Evolutionary conservation across 495 filamentous ascomycete species (phyloP), one percentile per base, ranked within the genome.

Genomic region (Annulohypoxylon stygium): DNA sequence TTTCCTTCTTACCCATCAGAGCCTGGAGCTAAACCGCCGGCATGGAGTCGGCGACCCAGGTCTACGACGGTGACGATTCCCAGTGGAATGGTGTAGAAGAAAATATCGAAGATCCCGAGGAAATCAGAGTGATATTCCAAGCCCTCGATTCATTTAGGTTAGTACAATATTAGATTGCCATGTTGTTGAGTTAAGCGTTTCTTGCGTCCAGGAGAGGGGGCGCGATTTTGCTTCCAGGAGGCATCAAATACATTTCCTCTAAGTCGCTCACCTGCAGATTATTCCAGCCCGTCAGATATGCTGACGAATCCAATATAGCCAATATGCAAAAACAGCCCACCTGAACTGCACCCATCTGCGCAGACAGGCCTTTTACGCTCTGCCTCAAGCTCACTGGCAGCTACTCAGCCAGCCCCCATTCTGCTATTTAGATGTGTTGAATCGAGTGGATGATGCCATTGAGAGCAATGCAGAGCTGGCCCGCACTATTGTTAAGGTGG

Each of bases 71-170:
- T 12, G 75, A 81, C 4, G 78, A 80, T 55, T 68, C 72, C 60
- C 60, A 86, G 70, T 92, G 90, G 90, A 76, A 76, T 30, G 90
- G 88, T 16, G 83, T 90, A 16, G 88, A 88, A 70, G 86, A 90
- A 67, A 83, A 86, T 53, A 85, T 93, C 64, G 83, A 86, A 2
- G 93, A 97, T 74, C 85, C 86, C 0, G 93, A 95, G 60, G 94
- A 97, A 80, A 82, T 88, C 20, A 83, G 87, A 65, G 92, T 95
- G 57, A 85, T 97, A 2, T 91, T 91, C 78, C 88, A 89, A 34
- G 90, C 92, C 0, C 80, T 97, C 51, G 93, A 97, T 81, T 97
- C 94, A 2, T 97, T 95, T 78, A 87, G 90, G 94, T 97, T 82
- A 79, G 93, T 89, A 58, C 88, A 51, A 11, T 60, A 65, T 50